phyloP scores from a whole-genome alignment of 2,329 filamentous ascomycete species.

The Fonsecaea pugnacius region DNA sequence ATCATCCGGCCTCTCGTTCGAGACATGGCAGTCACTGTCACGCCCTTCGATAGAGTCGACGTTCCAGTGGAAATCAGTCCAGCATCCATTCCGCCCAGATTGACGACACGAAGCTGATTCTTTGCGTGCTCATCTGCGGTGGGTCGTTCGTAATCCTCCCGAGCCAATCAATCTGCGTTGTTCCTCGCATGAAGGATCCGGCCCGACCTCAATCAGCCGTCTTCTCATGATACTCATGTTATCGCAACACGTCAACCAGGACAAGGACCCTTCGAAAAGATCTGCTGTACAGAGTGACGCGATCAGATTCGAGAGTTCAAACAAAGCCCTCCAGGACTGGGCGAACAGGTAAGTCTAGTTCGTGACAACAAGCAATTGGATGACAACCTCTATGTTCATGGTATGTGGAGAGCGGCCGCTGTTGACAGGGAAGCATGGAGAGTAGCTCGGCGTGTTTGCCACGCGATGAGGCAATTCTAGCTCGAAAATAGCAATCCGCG shows the following conservation, averaged over 20 bases:
- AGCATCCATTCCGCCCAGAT: not conserved
- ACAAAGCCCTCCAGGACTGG: not conserved
- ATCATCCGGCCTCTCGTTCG: not conserved
- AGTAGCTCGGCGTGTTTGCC: constrained; percentile 2
- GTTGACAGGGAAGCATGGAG: not conserved
- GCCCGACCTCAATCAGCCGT: too few species aligned
- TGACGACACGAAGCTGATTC: not conserved
- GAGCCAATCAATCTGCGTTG: not conserved
- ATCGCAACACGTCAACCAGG: not conserved
- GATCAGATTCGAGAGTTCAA: not conserved
- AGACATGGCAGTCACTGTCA: too few species aligned
- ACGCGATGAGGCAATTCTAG: constrained; percentile 21
- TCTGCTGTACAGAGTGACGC: not conserved
- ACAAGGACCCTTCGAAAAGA: not conserved
- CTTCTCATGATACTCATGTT: not conserved
- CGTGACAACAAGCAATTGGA: not conserved
- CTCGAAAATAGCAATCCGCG: constrained; percentile 8
- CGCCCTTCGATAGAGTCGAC: too few species aligned
- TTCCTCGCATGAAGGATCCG: not conserved
- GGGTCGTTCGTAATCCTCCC: not conserved
- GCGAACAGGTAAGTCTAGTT: not conserved
- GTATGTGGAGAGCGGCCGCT: not conserved
- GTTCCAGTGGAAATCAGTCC: not conserved
- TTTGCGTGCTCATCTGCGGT: not conserved
- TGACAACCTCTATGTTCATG: not conserved